phyloP scores from a whole-genome alignment of 2,329 filamentous ascomycete genomes.

The Talaromyces funiculosus region DNA sequence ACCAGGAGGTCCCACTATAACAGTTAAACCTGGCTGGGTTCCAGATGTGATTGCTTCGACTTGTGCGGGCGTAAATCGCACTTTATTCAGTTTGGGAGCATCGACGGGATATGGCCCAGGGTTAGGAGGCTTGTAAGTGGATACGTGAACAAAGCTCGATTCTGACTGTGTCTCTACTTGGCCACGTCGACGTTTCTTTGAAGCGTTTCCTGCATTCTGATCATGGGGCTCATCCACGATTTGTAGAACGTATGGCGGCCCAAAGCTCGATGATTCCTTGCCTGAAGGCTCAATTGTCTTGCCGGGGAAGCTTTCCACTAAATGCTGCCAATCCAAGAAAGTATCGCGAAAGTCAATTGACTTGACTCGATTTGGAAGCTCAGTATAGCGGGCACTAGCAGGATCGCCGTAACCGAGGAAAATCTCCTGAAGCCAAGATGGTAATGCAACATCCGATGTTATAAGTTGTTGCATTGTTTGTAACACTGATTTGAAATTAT shows the following conservation, averaged over 20 bases:
- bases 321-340: slow-evolving; percentile 91
- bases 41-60: slow-evolving; percentile 90
- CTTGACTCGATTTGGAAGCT: slow-evolving; percentile 69
- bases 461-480: slow-evolving; percentile 85
- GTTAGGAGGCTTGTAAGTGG: slow-evolving; percentile 83
- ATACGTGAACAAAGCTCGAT: slow-evolving; percentile 68
- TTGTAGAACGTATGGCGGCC: slow-evolving; percentile 81
- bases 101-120: slow-evolving; percentile 85
- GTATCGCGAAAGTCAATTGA: slow-evolving; percentile 89
- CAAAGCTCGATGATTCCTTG: slow-evolving; percentile 66
- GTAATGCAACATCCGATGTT: slow-evolving; percentile 76
- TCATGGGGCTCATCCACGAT: slow-evolving; percentile 50
- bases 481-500: slow-evolving; percentile 92
- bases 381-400: slow-evolving; percentile 76
- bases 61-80: slow-evolving; percentile 87
- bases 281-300: slow-evolving; percentile 76
- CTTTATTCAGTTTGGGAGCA: slow-evolving; percentile 69
- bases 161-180: slow-evolving; percentile 59
- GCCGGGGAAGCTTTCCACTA: slow-evolving; percentile 82
- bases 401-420: slow-evolving; percentile 97
- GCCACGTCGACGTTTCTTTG: slow-evolving; percentile 84
- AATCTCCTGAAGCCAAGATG: slow-evolving; percentile 90
- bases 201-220: slow-evolving; percentile 53
- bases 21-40: slow-evolving; percentile 85
- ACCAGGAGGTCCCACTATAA: slow-evolving; percentile 90